Base-by-base conservation (phyloP, 352 stramenopile species). In the Pythium chondricola region DNA sequence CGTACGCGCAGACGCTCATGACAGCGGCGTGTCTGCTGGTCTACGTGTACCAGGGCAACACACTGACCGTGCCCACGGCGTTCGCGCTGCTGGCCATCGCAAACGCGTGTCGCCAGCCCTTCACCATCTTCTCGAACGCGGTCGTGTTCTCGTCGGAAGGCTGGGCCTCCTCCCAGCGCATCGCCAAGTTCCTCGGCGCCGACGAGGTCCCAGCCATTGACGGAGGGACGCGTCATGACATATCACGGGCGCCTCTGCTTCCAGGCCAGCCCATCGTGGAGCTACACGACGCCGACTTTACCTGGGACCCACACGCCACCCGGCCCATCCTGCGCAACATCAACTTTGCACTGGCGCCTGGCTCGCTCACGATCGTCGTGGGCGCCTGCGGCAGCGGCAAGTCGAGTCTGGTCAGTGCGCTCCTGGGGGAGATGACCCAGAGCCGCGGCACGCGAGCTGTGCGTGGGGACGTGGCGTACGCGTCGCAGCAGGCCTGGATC, bases 261-360 rank as follows among this genome's bases (percentile, higher is more conserved):
- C 20, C 20, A 16, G 27, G 16, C 30, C 21, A 33, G 29, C 29
- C 29, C 8, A 13, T 33, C 7, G 13, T 33, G 8, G 29, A 33
- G 29, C 8, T 33, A 8, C 29, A 33, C 7, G 7, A 33, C 8
- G 29, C 29, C 29, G 29, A 33, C 13, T 33, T 33, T 33, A 13
- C 7, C 29, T 33, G 29, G 29, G 29, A 13, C 29, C 13, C 29
- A 13, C 13, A 30, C 24, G 29, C 30, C n/a, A 4, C 32, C 21
- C 10, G 17, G 21, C 36, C 44, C 11, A 44, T 46, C 10, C 48
- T 67, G 20, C n/a, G n/a, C 13, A 40, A 56, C 17, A 53, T 74
- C 47, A 69, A 68, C 25, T 60, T 97, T 30, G 33, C 74, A 22
- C 63, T 77, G 24, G 41, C 65, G 13, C 54, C 50, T 9, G 88